Evolutionary conservation across 148 eudicot species (phyloP).

Genomic region (Selenicereus undatus): DNA sequence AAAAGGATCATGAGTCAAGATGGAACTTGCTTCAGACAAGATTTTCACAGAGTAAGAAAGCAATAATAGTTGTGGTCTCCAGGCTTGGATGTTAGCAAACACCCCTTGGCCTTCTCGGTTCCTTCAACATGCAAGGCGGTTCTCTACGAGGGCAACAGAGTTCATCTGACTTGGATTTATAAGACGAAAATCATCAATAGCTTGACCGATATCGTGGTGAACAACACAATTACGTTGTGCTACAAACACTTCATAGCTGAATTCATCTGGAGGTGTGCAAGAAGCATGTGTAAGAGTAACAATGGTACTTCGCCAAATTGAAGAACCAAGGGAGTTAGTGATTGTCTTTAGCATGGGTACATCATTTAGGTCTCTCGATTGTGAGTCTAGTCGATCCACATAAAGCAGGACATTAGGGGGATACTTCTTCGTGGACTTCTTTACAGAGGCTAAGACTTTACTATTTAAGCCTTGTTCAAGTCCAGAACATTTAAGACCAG

Average conservation of each 20-base stretch:
- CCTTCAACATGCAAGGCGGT: conserved; percentile 77
- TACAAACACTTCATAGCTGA: conserved; percentile 83
- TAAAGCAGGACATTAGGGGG: conserved; percentile 77
- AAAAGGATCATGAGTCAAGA: conserved; percentile 64
- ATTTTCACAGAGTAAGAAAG: conserved; percentile 86
- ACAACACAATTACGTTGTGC: conserved; percentile 82
- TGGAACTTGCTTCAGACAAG: conserved; percentile 61
- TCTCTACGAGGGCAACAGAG: conserved; percentile 87
- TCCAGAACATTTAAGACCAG: conserved; percentile 77
- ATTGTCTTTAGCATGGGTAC: conserved; percentile 71
- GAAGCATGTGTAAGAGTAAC: conserved; percentile 89
- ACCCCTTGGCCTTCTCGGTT: conserved; percentile 90
- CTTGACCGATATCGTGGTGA: conserved; percentile 87
- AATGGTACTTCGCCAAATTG: conserved; percentile 81
- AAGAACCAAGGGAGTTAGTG: conserved; percentile 58
- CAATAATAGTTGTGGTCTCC: conserved; percentile 84
- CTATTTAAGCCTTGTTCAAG: conserved; percentile 80
- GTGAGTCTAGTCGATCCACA: conserved; percentile 83
- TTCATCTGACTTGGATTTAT: conserved; percentile 82
- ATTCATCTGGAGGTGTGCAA: conserved; percentile 94
- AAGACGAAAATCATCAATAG: conserved; percentile 82
- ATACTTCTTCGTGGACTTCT: conserved; percentile 62
- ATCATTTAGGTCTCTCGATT: conserved; percentile 89
- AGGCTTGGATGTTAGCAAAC: conserved; percentile 88
- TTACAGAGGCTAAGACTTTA: conserved; percentile 59